These are phyloP conservation scores for Candida loeiensis DNA, from an alignment of 805 yeast species.

Conservation along the genomic window DNA sequence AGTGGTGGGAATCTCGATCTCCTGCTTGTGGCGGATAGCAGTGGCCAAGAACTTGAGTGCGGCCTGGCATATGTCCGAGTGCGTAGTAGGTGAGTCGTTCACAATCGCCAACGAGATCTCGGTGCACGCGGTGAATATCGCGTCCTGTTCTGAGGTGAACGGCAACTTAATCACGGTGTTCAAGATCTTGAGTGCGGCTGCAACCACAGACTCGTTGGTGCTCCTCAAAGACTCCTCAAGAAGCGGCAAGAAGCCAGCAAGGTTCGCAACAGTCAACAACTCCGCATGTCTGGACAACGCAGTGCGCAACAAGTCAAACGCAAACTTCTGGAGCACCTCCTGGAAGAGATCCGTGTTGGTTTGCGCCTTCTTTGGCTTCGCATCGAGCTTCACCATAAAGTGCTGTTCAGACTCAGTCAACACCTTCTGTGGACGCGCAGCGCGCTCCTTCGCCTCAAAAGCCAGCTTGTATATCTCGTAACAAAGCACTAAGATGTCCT, in stretches of 20 bases:
- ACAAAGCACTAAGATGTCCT: conserved; percentile 65
- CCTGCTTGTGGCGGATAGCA: conserved; percentile 65
- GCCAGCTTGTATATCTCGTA: conserved; percentile 67
- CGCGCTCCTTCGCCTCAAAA: conserved; percentile 11
- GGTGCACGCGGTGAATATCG: conserved; percentile 56
- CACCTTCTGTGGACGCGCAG: neutral
- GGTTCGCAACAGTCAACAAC: conserved; percentile 55
- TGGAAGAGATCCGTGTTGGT: conserved; percentile 54
- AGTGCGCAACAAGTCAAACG: conserved; percentile 71
- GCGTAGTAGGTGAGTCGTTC: conserved; percentile 73
- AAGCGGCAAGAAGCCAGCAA: conserved; percentile 73
- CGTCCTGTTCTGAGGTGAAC: conserved; percentile 51
- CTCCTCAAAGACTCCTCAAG: conserved; percentile 58
- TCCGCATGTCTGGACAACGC: conserved; percentile 62
- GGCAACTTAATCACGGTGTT: conserved; percentile 58
- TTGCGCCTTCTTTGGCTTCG: conserved; percentile 53
- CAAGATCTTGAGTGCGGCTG: conserved; percentile 63
- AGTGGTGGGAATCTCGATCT: conserved; percentile 60
- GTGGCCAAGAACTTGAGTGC: conserved; percentile 71
- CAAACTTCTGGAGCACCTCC: conserved; percentile 65
- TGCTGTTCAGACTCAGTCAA: conserved; percentile 49
- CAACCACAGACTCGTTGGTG: conserved; percentile 73
- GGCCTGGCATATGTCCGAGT: conserved; percentile 75
- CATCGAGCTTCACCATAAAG: conserved; percentile 68
- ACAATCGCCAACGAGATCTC: conserved; percentile 59